Evolutionary conservation across 176 grass and related monocot genomes (phyloP), one percentile per base, ranked within the genome.

Genomic region (Elaeis guineensis): DNA sequence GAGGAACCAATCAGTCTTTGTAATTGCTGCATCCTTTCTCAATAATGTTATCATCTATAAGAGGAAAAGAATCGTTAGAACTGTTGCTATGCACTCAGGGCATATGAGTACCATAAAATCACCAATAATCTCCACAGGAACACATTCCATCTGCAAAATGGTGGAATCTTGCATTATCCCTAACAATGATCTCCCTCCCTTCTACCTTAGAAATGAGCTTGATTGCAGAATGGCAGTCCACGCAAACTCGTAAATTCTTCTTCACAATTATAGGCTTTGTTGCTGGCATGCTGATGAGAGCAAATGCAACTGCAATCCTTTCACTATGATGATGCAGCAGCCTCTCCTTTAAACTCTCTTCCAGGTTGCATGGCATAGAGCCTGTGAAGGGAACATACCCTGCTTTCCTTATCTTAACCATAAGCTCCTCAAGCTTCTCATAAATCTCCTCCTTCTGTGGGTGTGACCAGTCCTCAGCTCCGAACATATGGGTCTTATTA

Each of bases 71-170:
- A 12, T 44, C 11, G 35, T 14, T 9, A 44, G 35, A 44, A 11
- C 35, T 14, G 35, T 12, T 1, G 35, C 35, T 14, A 2, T 44
- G 35, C 35, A 44, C 9, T 9, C 35, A 12, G 11, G 9, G 35
- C 35, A 44, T 14, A 12, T 3, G 35, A 44, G 35, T 9, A 44
- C 35, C 8, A 44, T 44, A 8, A 14, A 49, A 64, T 87, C 79
- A 87, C 79, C 79, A 82, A 55, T 76, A 87, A 64, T 87, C 72
- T 72, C 76, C 71, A 69, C 84, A 87, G 29, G 84, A 87, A 51
- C 79, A 87, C 49, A 16, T 54, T 44, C 79, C 84, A 53, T 62
- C 24, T 2, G 28, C 61, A 72, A 87, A 86, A 78, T 87, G 75
- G 66, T 87, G 79, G 54, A 82, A 87, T 54, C 79, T 78, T 49